Evolutionary conservation across 768 basidiomycete species (phyloP).

Genomic region (Filobasidium floriforme): DNA sequence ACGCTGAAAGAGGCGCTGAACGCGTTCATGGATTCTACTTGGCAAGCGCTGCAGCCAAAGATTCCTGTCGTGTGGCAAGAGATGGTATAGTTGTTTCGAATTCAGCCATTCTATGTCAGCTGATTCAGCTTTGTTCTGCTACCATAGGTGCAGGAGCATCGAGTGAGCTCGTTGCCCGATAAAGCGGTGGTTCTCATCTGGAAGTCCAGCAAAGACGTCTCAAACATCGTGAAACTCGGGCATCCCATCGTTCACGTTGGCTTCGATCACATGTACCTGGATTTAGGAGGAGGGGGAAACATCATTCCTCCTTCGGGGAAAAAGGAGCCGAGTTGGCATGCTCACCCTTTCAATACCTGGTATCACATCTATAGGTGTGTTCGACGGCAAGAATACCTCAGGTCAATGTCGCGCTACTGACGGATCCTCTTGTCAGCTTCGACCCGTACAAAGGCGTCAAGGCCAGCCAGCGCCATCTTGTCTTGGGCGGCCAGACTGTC

Average conservation of each 20-base stretch:
- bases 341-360: constrained; percentile 75
- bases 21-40: constrained; percentile 57
- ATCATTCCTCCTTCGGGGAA: constrained; percentile 34
- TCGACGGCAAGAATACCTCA: neutral
- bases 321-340: constrained; percentile 49
- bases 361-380: constrained; percentile 51
- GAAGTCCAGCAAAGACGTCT: constrained; percentile 60
- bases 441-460: constrained; percentile 60
- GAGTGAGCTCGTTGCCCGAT: constrained; percentile 30
- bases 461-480: constrained; percentile 50
- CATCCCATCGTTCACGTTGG: constrained; percentile 61
- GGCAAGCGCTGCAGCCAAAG: constrained; percentile 59
- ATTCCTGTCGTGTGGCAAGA: constrained; percentile 80
- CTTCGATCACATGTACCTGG: constrained; percentile 72
- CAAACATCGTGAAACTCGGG: constrained; percentile 56
- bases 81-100: constrained; percentile 49
- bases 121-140: neutral
- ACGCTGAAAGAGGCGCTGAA: constrained; percentile 62
- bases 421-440: constrained; percentile 53
- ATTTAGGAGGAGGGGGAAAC: constrained; percentile 69
- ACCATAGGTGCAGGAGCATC: neutral
- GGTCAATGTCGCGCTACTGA: neutral
- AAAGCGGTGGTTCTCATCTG: constrained; percentile 51
- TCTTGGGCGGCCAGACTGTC: constrained; percentile 63
- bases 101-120: neutral